Evolutionary conservation across 345 rosid genomes (phyloP), one percentile per base, ranked within the genome.

Genomic region (Kernera saxatilis): DNA sequence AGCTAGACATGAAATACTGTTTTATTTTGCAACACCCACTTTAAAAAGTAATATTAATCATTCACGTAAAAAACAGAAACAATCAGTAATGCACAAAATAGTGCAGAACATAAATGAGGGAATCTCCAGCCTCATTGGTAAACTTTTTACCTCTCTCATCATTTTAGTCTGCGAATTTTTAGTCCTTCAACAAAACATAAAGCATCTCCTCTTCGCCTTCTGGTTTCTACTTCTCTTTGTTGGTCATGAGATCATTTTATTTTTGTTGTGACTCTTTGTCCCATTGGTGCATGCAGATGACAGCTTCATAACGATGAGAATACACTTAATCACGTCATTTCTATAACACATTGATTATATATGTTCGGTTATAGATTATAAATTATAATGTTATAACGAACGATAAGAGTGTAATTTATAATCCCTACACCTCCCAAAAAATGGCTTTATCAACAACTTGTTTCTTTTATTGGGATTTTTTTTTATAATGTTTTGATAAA

Each of bases 121-220:
- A 73, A 65, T 66, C 72, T 73, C 67, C 44, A 26, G 48, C 13
- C 44, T 55, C 52, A 73, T 56, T 73, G 71, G 71, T 56, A 55
- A 40, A 46, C 35, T 65, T 55, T 46, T 55, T 46, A 25, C 33
- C 2, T 10, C 35, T 64, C 50, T 36, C 59, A 64, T 72, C 49
- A 53, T 64, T 45, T 35, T 73, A 10, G 64, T 53, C 5, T 64
- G 25, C 51, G 51, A 64, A 55, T 55, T 54, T 64, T 18, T 33
- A 45, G 19, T 3, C 56, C 12, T 63, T 52, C 12, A 27, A 25
- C 64, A 63, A 46, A 55, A 26, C 58, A 26, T 46, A 64, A 55
- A 55, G 72, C 44, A 56, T 48, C 39, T 44, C 51, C 13, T 63
- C 54, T 25, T 53, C 21, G 5, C 57, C 64, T 64, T 64, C 15